Evolutionary conservation across 805 yeast genomes (phyloP), one percentile per base, ranked within the genome.

Genomic region (Lipomyces yamanashiensis): DNA sequence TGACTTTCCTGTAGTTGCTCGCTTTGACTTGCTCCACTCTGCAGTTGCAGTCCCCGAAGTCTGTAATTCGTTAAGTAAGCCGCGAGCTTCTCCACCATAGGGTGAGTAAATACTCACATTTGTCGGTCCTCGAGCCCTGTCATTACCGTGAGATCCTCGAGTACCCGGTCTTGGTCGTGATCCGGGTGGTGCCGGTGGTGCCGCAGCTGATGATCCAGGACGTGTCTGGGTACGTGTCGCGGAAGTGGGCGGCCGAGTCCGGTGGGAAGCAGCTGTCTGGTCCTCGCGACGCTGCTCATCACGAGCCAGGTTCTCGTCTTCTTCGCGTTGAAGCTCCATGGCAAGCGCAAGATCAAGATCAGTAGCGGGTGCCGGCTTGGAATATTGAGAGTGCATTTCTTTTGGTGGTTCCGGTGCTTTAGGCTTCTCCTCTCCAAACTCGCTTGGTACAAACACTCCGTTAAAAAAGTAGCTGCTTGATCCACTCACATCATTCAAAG

Each of bases 401-500:
- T 17, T 21, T 2, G 43, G 54, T 19, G 54, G 41, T 7, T 33
- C 43, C 7, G 57, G 23, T 2, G 48, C 7, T 17, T 53, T 41
- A 41, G 47, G 39, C n/a, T 15, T 41, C 17, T 41, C 57, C 41
- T 62, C 62, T 21, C 54, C 60, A 47, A 62, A 57, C 41, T 63
- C 70, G 17, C 58, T 62, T 17, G 87, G 87, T 7, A 79, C 73
- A 68, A 90, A 90, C 19, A 79, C 80, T 1, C 95, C 96, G 13
- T 84, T 83, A 73, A 84, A 85, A 70, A 87, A 89, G 34, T 80
- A 78, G 71, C 90, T 96, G n/a, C 84, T 85, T 0, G 79, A 75
- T 0, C 97, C 97, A 50, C 81, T 81, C 2, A 86, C 81, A 1
- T 90, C 84, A 54, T 81, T 82, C 48, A 93, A 76, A 0, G 89